Base-by-base conservation (phyloP, 2,329 filamentous ascomycete genomes). In the Monilinia laxa region DNA sequence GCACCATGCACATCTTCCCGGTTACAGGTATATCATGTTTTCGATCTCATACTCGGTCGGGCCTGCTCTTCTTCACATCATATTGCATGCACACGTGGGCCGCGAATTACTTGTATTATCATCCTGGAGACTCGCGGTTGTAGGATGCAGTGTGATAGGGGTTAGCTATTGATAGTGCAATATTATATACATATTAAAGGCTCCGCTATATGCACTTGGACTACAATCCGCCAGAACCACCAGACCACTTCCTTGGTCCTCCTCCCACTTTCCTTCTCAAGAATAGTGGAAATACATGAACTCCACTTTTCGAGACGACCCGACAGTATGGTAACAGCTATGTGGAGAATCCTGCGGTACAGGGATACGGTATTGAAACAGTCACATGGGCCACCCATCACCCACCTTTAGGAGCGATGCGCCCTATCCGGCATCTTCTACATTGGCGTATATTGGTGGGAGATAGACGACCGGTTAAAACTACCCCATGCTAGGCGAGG, bases 321-420 rank as follows among this genome's bases (percentile, higher is more conserved):
- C 57, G 57, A 60, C 57, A 60, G 57, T 23, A 35, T 51, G 57
- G 57, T 49, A 49, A 60, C 28, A 3, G 9, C 57, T 38, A 60
- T 38, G 42, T 51, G 42, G 57, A 60, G 57, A 47, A 51, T 60
- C 20, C 45, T 51, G 45, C 45, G 57, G 57, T 23, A 60, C 57
- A 60, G 57, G 57, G 57, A 20, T 49, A 6, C 28, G 35, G 40
- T 59, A n/a, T 59, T n/a, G 31, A 38, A 60, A 35, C 23, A 35
- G 45, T 60, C 57, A 60, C 57, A 60, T 60, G 57, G 57, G 42
- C 45, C 57, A 60, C 28, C 42, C 12, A 49, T 47, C 56, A 59
- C 57, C 57, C 57, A 59, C 42, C 42, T 51, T 60, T 38, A 38
- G 20, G 45, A 60, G 45, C 45, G 45, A 60, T 16, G 28, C 45